phyloP scores from a whole-genome alignment of 2,329 filamentous ascomycete genomes.

The Arthrobotrys conoides region DNA sequence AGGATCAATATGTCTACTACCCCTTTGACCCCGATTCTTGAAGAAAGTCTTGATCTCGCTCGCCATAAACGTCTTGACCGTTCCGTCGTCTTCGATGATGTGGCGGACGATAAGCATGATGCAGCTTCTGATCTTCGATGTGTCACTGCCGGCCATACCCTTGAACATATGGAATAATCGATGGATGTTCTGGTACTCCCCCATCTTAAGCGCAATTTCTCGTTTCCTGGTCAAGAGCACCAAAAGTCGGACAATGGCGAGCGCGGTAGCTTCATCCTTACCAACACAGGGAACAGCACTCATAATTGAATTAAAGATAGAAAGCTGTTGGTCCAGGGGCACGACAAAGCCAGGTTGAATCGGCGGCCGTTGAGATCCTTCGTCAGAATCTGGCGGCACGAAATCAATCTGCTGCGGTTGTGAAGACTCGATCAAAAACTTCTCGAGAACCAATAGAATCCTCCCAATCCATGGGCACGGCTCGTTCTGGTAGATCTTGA shows the following conservation, averaged over 20 bases:
- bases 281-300: slow-evolving; percentile 87
- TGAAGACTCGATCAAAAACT: slow-evolving; percentile 88
- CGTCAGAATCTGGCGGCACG: slow-evolving; percentile 69
- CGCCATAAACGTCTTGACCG: slow-evolving; percentile 90
- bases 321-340: slow-evolving; percentile 75
- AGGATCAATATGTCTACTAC: slow-evolving; percentile 76
- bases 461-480: slow-evolving; percentile 94
- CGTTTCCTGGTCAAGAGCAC: slow-evolving; percentile 88
- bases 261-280: slow-evolving; percentile 86
- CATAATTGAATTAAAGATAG: slow-evolving; percentile 82
- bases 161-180: slow-evolving; percentile 95
- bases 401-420: slow-evolving; percentile 72
- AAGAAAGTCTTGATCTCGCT: slow-evolving; percentile 88
- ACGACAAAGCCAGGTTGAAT: slow-evolving; percentile 76
- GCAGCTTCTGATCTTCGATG: slow-evolving; percentile 79
- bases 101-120: slow-evolving; percentile 92
- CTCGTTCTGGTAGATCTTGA: slow-evolving; percentile 81
- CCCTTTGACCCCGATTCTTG: slow-evolving; percentile 67
- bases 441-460: slow-evolving; percentile 89
- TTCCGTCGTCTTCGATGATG: slow-evolving; percentile 93
- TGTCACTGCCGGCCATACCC: slow-evolving; percentile 84
- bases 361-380: slow-evolving; percentile 68
- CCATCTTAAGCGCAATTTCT: slow-evolving; percentile 79
- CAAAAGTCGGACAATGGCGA: slow-evolving; percentile 85
- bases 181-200: slow-evolving; percentile 89